Base-by-base conservation (phyloP, 495 filamentous ascomycete genomes). In the Aspergillus leporis region DNA sequence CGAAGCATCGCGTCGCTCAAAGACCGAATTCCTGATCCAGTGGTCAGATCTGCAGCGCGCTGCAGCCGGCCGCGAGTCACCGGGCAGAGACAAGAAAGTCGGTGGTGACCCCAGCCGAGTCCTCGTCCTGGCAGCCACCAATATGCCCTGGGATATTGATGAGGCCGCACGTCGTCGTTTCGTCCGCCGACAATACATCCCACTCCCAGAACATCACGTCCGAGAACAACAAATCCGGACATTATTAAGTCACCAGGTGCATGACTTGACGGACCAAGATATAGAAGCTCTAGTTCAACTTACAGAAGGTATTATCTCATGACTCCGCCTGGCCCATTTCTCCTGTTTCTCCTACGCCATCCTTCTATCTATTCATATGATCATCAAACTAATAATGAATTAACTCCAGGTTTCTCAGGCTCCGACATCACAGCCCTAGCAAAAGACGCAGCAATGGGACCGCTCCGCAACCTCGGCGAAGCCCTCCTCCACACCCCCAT, bases 371-470 rank as follows among this genome's bases (percentile, higher is more conserved):
- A 28, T 28, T 6, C 25, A 28, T 28, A 6, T 28, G 6, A 28
- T 28, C 25, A 28, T 28, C 25, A 28, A 28, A 28, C 25, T 28
- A 6, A 28, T 6, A 28, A 28, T 28, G 25, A 28, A 6, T 3
- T 28, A 28, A 28, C 10, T 22, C 1, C 65, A 97, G 94, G 93
- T 51, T 99, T 96, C 78, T 96, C 91, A 36, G 95, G 94, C 58
- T 96, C 92, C 4, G 94, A 99, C 69, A 96, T 99, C 55, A 99
- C 94, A 10, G 94, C 94, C 6, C 77, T 99, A 23, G 95, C 94
- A 9, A 99, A 99, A 73, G 94, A 99, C 69, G 94, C 94, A 10
- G 94, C 94, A 23, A 99, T 99, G 94, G 95, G 94, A 0, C 94
- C 95, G 9, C 81, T 99, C 14, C 87, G 95, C 19, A 92, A 90